Conservation (phyloP, 2,329 filamentous ascomycete species). For the Gliomastix tumulicola region DNA sequence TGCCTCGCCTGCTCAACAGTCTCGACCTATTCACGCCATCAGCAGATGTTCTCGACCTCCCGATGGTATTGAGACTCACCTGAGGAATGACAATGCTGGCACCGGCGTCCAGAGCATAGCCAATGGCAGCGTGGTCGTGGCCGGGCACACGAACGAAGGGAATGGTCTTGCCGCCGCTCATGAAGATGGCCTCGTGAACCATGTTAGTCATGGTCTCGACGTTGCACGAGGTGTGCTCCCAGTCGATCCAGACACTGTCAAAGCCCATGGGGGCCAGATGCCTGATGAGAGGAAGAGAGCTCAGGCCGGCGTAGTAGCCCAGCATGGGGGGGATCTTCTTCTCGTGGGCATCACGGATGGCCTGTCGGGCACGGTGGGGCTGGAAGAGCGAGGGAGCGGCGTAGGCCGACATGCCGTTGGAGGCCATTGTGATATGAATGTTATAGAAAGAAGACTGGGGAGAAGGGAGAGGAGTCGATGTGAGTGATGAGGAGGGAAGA, state of each 20-base stretch:
- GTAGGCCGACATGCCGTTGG: constrained; percentile 31
- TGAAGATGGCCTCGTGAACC: constrained; percentile 37
- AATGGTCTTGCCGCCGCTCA: constrained; percentile 35
- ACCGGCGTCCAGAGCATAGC: constrained; percentile 39
- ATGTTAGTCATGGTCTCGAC: constrained; percentile 41
- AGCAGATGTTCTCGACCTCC: too few relatives aligned
- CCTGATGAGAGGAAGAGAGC: constrained; percentile 28
- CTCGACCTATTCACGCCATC: constrained; percentile 22
- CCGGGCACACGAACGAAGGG: constrained; percentile 37
- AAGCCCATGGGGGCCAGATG: constrained; percentile 33
- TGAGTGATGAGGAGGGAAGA: too few relatives aligned
- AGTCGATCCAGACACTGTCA: constrained; percentile 38
- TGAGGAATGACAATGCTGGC: constrained; percentile 39
- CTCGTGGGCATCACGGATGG: constrained; percentile 36
- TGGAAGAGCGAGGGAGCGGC: constrained; percentile 36
- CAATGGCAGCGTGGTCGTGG: constrained; percentile 38
- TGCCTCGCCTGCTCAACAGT: constrained; percentile 37
- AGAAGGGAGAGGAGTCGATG: too few relatives aligned
- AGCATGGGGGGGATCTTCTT: constrained; percentile 36
- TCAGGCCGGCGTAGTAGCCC: constrained; percentile 32
- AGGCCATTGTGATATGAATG: too few relatives aligned
- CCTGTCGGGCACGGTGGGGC: constrained; percentile 34
- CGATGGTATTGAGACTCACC: too few relatives aligned
- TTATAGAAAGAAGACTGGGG: too few relatives aligned
- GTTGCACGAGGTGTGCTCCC: constrained; percentile 37